Conservation (phyloP, 768 basidiomycete species). For the Termitomyces bulborhizus region DNA sequence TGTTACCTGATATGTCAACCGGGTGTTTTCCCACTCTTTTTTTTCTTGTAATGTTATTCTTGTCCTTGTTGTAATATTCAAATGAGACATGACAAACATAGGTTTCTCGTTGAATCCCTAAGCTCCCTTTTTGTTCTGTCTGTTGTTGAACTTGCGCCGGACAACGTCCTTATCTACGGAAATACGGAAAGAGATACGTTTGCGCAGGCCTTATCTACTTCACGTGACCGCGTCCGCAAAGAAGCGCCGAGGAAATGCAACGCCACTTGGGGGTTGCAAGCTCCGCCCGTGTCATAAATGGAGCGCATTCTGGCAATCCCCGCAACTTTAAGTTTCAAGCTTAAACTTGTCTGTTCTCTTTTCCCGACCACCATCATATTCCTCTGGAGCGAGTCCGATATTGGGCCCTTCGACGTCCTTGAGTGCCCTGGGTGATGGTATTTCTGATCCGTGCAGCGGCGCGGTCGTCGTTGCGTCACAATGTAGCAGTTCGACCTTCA, state of each 20-base stretch:
- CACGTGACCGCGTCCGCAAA: background rate
- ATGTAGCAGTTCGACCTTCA: background rate
- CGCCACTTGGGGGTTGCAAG: background rate
- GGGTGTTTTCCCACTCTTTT: too few relatives aligned
- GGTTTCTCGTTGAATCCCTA: too few relatives aligned
- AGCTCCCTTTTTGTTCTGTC: too few relatives aligned
- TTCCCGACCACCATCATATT: background rate
- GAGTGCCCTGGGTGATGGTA: background rate
- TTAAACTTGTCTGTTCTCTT: background rate
- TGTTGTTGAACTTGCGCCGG: too few relatives aligned
- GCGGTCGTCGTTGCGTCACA: background rate
- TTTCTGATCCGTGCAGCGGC: background rate
- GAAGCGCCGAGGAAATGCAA: background rate
- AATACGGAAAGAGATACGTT: too few relatives aligned
- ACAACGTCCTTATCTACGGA: too few relatives aligned
- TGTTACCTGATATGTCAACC: too few relatives aligned
- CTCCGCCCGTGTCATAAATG: conserved; percentile 1
- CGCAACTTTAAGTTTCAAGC: background rate
- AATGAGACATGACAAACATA: too few relatives aligned
- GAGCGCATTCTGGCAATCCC: background rate
- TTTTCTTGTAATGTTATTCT: too few relatives aligned
- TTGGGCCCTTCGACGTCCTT: background rate
- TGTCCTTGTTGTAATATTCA: too few relatives aligned
- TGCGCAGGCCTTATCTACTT: background rate
- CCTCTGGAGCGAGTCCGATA: background rate